These are phyloP conservation scores for Scalesia atractyloides DNA, from an alignment of 129 eudicot species.

Conservation along the genomic window DNA sequence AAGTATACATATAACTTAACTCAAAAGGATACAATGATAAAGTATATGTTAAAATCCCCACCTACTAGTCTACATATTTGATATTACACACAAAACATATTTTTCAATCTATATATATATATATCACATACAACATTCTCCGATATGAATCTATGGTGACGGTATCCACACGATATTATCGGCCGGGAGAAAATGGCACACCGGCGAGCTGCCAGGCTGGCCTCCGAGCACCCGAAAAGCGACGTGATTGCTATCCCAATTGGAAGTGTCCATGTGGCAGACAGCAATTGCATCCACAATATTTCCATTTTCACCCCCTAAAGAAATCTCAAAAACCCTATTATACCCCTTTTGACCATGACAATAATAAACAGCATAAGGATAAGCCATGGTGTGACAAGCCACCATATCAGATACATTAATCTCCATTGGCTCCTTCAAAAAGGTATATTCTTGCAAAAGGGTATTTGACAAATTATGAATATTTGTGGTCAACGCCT, in stretches of 20 bases:
- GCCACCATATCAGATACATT: conserved; percentile 34
- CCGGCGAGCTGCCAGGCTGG: conserved; percentile 41
- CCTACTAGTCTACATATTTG: conserved; percentile 1
- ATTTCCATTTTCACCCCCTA: conserved; percentile 42
- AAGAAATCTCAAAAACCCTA: conserved; percentile 34
- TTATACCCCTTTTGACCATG: conserved; percentile 43
- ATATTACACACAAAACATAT: conserved; percentile 8
- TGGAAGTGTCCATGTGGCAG: conserved; percentile 45
- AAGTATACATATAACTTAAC: too few relatives aligned
- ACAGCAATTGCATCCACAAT: conserved; percentile 42
- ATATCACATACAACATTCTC: conserved; percentile 3
- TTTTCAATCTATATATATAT: neutral
- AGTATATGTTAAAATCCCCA: conserved; percentile 8
- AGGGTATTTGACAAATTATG: conserved; percentile 21
- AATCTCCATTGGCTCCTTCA: conserved; percentile 37
- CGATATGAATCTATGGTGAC: conserved; percentile 16
- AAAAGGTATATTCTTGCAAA: conserved; percentile 40
- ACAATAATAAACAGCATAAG: conserved; percentile 39
- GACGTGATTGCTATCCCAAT: conserved; percentile 36
- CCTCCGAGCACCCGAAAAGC: conserved; percentile 40
- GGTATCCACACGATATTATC: conserved; percentile 37
- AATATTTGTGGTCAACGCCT: conserved; percentile 36
- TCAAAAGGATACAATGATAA: too few relatives aligned
- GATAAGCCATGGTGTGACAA: conserved; percentile 48
- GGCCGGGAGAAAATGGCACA: conserved; percentile 41